Evolutionary conservation across 441 rosid genomes (phyloP), one percentile per base, ranked within the genome.

Genomic region (Gossypium lobatum): DNA sequence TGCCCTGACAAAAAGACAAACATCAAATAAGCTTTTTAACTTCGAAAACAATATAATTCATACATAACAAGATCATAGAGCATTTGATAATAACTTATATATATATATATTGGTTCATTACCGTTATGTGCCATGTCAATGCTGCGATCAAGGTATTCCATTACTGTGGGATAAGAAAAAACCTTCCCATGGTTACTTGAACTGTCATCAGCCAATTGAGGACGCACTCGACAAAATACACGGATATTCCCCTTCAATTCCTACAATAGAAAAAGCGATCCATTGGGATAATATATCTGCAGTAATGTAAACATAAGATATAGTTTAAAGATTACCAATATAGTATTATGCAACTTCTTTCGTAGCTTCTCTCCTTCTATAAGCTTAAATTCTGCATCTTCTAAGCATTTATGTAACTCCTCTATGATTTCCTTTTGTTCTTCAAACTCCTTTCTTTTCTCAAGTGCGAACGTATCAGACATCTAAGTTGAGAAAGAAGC

Each of bases 161-260:
- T 67, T 3, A 86, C 77, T 34, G 89, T 76, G 16, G 92, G 92
- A 72, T 84, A 88, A 8, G 80, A 79, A 7, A 86, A 69, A 58
- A 79, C 80, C 45, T 80, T 78, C 14, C 80, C 83, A 64, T 86
- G 87, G 9, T 67, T 80, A 21, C 82, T 77, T 26, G 39, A 58
- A 66, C 76, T 73, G 28, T 88, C 89, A 60, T 85, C 87, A 0
- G 88, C 78, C 50, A 83, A 64, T 54, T 80, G 46, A 54, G 92
- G 92, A 14, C 92, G 84, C 13, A 85, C 92, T 79, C 89, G 83
- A 78, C 89, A 88, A 77, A 88, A 88, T 20, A 88, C 92, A 37
- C 92, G 82, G 71, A 88, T 88, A 70, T 88, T 88, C 13, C 92
- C 92, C 80, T 88, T 88, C 77, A 88, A 20, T 79, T 88, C 92